These are phyloP conservation scores for Theileria annulata DNA, from an alignment of 169 alveolate species.

Conservation along the genomic window DNA sequence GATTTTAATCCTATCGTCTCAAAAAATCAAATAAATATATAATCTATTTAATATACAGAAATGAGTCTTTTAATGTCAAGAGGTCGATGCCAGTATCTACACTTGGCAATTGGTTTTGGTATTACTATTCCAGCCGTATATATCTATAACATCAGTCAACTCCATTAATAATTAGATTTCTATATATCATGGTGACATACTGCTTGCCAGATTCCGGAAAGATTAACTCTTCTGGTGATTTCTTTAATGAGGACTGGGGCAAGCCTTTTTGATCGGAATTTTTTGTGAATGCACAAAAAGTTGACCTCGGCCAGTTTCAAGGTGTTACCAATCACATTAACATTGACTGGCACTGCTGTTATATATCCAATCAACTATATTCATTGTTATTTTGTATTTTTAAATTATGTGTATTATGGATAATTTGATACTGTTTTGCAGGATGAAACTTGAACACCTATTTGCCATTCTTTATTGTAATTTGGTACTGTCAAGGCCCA, in stretches of 20 bases:
- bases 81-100: conserved; percentile 87
- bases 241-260: conserved; percentile 94
- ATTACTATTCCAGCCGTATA: conserved; percentile 96
- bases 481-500: conserved; percentile 96
- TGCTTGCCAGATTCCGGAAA: conserved; percentile 95
- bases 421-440: conserved; percentile 45
- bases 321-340: conserved; percentile 75
- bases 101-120: conserved; percentile 92
- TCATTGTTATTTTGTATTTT: conserved; percentile 64
- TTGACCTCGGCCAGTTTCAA: conserved; percentile 93
- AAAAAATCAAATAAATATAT: not conserved
- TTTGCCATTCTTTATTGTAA: conserved; percentile 86
- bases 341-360: conserved; percentile 92
- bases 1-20: not conserved
- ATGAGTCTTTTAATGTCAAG: conserved; percentile 85
- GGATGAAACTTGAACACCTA: conserved; percentile 89
- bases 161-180: too few species aligned
- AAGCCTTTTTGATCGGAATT: conserved; percentile 92
- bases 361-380: conserved; percentile 89
- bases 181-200: conserved; percentile 58
- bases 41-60: conserved; percentile 66
- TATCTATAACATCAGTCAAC: conserved; percentile 20
- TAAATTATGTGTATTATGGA: not conserved
- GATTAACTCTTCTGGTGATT: conserved; percentile 95
- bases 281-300: conserved; percentile 97